Evolutionary conservation across 768 basidiomycete species (phyloP), one percentile per base, ranked within the genome.

Genomic region (Leucosporidium scottii): DNA sequence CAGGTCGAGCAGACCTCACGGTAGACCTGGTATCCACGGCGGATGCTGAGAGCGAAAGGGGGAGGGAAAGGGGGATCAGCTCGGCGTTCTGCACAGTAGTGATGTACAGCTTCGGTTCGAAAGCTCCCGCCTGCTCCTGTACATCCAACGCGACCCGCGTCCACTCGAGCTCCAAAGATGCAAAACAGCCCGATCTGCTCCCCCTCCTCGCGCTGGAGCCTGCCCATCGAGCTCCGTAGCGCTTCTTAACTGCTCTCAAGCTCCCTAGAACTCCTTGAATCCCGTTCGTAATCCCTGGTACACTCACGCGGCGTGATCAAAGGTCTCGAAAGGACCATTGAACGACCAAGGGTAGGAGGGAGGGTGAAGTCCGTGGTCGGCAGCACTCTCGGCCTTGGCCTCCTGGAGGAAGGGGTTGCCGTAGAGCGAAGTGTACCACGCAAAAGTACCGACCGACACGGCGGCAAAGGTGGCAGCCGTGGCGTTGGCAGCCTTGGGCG

Each of bases 1-100:
- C 96, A 99, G 17, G 96, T 92, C 21, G 96, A 91, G 78, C 96
- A 99, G 65, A 99, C 96, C 81, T 99, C 94, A 72, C 93, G 91
- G 84, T 99, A 99, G 65, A 99, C 96, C 79, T 89, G 86, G 82
- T 90, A 93, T 50, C 92, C 93, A 77, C 94, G 85, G 75, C 93
- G 92, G 77, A 97, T 93, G 79, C 93, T 94, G 66, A 1, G 48
- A 67, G 59, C 12, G n/a, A 17, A 7, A 7, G 55, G 30, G 8
- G 55, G 20, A 13, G 55, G 17, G 8, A 21, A 31, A 17, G 18
- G 50, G 23, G 23, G 50, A 27, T 51, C 50, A 51, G 50, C 50
- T 23, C 25, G 50, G 50, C 49, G 21, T 51, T 51, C 50, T 51
- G 21, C 21, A 23, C 13, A 3, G 25, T 21, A 51, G 25, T 3